Evolutionary conservation across 345 rosid genomes (phyloP).

Genomic region (Luvunga scandens): DNA sequence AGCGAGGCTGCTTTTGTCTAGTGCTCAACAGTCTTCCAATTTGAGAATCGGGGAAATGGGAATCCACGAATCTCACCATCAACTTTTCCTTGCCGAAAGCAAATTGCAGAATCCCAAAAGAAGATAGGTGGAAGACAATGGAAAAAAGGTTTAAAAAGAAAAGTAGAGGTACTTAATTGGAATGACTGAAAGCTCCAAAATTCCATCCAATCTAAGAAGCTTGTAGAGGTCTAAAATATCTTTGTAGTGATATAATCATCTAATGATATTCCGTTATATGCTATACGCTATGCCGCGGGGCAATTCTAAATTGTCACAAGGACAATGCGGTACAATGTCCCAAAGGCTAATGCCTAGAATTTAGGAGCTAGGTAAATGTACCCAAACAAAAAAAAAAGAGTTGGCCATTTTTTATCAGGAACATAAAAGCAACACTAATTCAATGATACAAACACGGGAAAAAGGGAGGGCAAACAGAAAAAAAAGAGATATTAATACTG

Average conservation of each 20-base stretch:
- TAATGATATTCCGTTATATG: too few relatives aligned
- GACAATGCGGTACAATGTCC: neutral
- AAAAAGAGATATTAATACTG: neutral
- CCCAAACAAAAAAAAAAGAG: too few relatives aligned
- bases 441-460: neutral
- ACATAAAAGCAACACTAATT: neutral
- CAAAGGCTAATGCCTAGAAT: neutral
- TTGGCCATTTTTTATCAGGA: too few relatives aligned
- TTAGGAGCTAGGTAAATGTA: neutral
- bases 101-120: conserved; percentile 8
- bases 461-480: too few relatives aligned
- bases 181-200: neutral
- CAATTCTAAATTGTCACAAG: too few relatives aligned
- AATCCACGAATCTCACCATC: conserved; percentile 14
- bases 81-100: conserved; percentile 27
- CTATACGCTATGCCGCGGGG: too few relatives aligned
- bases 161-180: too few relatives aligned
- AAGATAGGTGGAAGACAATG: neutral
- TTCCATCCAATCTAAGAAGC: neutral
- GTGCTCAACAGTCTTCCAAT: conserved; percentile 30
- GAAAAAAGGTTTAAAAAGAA: neutral
- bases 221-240: neutral
- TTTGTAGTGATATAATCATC: too few relatives aligned
- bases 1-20: conserved; percentile 3
- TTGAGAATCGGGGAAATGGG: conserved; percentile 26